phyloP scores from a whole-genome alignment of 108 stramenopile species.

The Nitzschia sp. region DNA sequence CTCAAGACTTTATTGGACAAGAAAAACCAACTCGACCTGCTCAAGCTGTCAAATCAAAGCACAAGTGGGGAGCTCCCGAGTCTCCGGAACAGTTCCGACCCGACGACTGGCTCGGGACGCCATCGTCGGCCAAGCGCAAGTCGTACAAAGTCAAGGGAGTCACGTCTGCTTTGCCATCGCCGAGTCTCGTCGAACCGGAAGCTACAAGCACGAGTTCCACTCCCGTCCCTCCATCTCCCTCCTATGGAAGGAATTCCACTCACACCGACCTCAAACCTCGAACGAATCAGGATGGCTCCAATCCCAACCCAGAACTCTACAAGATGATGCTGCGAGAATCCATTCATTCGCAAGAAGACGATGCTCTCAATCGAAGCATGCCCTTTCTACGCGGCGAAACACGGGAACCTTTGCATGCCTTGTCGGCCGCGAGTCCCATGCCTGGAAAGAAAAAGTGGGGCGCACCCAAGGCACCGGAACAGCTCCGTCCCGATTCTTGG shows the following conservation, averaged over 20 bases:
- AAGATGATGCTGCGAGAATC: neutral
- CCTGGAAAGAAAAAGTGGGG: no score
- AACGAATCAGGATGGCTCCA: neutral
- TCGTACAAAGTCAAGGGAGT: slow-evolving; percentile 13
- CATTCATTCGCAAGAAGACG: neutral
- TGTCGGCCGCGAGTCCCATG: no score
- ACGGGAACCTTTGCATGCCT: no score
- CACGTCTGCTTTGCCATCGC: neutral
- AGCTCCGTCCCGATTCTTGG: neutral
- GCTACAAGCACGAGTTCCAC: no score
- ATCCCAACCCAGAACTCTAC: neutral
- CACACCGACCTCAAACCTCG: neutral
- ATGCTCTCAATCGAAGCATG: neutral
- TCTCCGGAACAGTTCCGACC: slow-evolving; percentile 14
- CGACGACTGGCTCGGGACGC: slow-evolving; percentile 18
- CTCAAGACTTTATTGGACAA: slow-evolving; percentile 12
- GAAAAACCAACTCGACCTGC: neutral
- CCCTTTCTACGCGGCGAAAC: neutral
- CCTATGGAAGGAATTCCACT: neutral
- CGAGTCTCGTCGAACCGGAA: neutral
- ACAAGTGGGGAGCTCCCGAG: slow-evolving; percentile 2
- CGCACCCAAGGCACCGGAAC: neutral
- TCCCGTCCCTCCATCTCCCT: neutral
- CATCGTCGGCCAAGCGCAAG: slow-evolving; percentile 2
- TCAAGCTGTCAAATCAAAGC: neutral